Base-by-base conservation (phyloP, 345 rosid species). In the Dipteronia dyeriana region DNA sequence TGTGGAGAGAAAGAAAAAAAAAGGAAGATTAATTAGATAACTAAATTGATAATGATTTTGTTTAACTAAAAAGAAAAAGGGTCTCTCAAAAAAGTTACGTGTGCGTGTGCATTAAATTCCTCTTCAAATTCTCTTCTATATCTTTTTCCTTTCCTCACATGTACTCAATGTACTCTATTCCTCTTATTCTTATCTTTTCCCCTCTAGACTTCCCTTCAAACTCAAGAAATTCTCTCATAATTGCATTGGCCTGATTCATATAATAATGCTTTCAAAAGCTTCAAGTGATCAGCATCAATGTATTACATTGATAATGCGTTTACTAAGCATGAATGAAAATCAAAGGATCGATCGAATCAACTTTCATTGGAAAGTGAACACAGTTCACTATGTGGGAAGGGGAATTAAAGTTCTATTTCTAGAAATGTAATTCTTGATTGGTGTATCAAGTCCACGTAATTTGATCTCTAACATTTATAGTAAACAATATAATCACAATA, bases 221-320 rank as follows among this genome's bases (percentile, higher is more conserved):
- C 81, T 31, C 81, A 81, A 71, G 86, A 79, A 75, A 79, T 23
- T 73, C 39, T 34, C 57, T 66, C 78, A 65, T 84, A 69, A 82
- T 77, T 25, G 8, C 60, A 41, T 49, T 67, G 11, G 2, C 38
- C 38, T 34, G 38, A 34, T 17, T 11, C 57, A 41, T 12, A 45
- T 12, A 9, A 49, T 23, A 1, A 60, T 61, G 34, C 56, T 39
- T 61, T 59, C 51, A 56, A 65, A 43, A 23, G 29, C 72, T 68
- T 43, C 26, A 5, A 43, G 23, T 45, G 9, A 45, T 8, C 45
- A 59, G 20, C 25, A 59, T 59, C 26, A 7, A 6, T 59, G 25
- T 20, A 20, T 9, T 41, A 8, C 6, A 5, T 34, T 34, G 6
- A 34, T 5, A 6, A 6, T 34, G 0, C 1, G 6, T 4, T 34